phyloP scores from a whole-genome alignment of 1,139 yeast species.

The Diutina mesorugosa region DNA sequence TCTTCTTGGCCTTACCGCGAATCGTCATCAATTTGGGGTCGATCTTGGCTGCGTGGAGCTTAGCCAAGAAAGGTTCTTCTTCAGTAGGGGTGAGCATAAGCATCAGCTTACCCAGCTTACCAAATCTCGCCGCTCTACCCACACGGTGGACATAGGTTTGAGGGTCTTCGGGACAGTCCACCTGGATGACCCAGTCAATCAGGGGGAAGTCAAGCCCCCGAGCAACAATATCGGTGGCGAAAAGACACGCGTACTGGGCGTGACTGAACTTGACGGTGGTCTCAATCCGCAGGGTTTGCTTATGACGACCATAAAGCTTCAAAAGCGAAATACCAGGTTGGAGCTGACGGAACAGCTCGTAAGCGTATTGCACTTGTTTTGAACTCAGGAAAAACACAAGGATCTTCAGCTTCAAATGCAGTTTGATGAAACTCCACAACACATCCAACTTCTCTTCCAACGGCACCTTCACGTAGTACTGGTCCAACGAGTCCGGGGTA shows the following conservation, averaged over 20 bases:
- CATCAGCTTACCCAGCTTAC: constrained; percentile 76
- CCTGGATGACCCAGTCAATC: constrained; percentile 93
- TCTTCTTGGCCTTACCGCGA: constrained; percentile 63
- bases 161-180: constrained; percentile 92
- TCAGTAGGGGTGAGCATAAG: constrained; percentile 77
- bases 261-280: constrained; percentile 76
- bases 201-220: constrained; percentile 96
- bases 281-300: constrained; percentile 86
- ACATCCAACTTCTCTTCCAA: constrained; percentile 76
- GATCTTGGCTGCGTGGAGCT: constrained; percentile 50
- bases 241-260: constrained; percentile 77
- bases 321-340: constrained; percentile 93
- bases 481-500: constrained; percentile 79
- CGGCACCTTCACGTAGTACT: constrained; percentile 60
- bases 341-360: constrained; percentile 78
- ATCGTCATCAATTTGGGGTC: constrained; percentile 64
- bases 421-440: constrained; percentile 79
- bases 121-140: constrained; percentile 93
- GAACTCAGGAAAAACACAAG: constrained; percentile 86
- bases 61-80: constrained; percentile 61
- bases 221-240: constrained; percentile 96
- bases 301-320: constrained; percentile 91
- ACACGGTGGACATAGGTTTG: constrained; percentile 95
- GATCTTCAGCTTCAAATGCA: constrained; percentile 77
- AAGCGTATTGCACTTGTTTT: constrained; percentile 88